Evolutionary conservation across 805 yeast genomes (phyloP), one percentile per base, ranked within the genome.

Genomic region (Yamadazyma tumulicola): DNA sequence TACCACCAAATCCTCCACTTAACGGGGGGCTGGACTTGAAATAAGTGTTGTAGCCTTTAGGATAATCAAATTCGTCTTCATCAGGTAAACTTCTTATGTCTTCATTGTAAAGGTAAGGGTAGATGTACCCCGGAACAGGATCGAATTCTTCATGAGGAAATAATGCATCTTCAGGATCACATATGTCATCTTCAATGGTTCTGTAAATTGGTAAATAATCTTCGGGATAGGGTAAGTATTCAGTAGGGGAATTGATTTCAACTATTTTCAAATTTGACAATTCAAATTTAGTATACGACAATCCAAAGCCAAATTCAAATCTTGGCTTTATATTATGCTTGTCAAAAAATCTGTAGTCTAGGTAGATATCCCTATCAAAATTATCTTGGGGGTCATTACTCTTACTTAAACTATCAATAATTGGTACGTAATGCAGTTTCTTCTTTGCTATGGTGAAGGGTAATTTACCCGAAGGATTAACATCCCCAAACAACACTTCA

Each of bases 371-470:
- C 15, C 72, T 61, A 38, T 71, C 70, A 39, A 69, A 66, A 32
- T 56, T 57, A 47, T 66, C 72, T 46, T 69, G 72, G 3, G 73
- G 72, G 20, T 51, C 52, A 11, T 31, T 37, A 2, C 47, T 46
- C 1, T 49, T 57, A 26, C 46, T 49, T 26, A 52, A 52, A 22
- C 55, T 61, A 31, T 64, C 69, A 35, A 72, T 45, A 8, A 74
- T 57, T 15, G 73, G 71, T 17, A 70, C 73, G 43, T 77, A 65
- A 35, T 62, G 67, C 51, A 51, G 66, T 21, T 57, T 59, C 41
- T 72, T 69, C 47, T 67, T 71, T 9, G 85, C 81, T 42, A 79
- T 67, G 4, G 85, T 76, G 48, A 78, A 77, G 1, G 85, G 83
- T 22, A 79, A 60, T 40, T 72, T 67, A 4, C 85, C 85, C 23